Evolutionary conservation across 2,329 filamentous ascomycete genomes (phyloP), one percentile per base, ranked within the genome.

Genomic region (Xenoacremonium recifei): DNA sequence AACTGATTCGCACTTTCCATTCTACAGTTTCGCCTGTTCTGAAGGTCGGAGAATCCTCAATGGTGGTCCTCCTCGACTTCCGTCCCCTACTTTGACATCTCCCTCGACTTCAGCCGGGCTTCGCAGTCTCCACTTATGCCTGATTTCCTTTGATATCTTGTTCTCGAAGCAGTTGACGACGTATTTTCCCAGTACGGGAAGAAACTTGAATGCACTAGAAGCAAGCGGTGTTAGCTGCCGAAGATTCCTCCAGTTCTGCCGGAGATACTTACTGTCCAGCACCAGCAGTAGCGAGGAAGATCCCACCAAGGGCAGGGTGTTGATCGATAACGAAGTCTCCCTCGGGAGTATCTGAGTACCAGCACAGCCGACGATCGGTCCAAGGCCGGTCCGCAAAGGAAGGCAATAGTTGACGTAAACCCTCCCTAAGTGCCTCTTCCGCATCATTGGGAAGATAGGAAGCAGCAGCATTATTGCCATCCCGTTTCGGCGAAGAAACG

Each of bases 341-440:
- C 11, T 39, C 37, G 1, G 48, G 48, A 13, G 45, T 51, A 18
- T 51, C 48, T 7, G 40, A 40, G 27, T 51, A 51, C 48, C 48
- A 51, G n/a, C 45, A 48, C 33, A 47, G 41, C 5, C 47, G 38
- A 4, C 35, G 32, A 7, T 27, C 41, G 6, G 19, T 33, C 47
- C 41, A 49, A 11, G 36, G 40, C 2, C 36, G 41, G 5, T 39
- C 16, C 2, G 17, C 38, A 36, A 83, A 69, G 10, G 69, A 64
- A 0, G 82, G 79, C 3, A 84, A 67, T 38, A 82, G 69, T 33
- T 76, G 68, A 15, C 61, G 59, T 13, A 84, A 55, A 2, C 75
- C 79, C 3, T 65, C 60, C 1, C 77, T 69, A 46, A 80, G 72
- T 5, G 69, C 76, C 17, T 65, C 48, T 30, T 79, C 67, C 1